These are phyloP conservation scores for Musa balbisiana DNA, from an alignment of 202 grass and related monocot species.

Conservation along the genomic window DNA sequence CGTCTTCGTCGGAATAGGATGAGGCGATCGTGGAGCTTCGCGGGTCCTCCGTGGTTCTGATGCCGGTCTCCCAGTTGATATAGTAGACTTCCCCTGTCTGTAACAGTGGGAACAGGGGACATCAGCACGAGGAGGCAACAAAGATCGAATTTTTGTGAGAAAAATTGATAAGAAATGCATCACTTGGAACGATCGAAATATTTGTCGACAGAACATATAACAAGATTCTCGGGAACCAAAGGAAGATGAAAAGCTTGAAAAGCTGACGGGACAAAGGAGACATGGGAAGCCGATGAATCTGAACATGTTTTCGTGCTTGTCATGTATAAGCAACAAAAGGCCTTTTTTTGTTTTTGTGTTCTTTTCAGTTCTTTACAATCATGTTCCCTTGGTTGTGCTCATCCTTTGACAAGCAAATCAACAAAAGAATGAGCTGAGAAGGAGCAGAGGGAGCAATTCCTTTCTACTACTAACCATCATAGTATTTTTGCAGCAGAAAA, in stretches of 20 bases:
- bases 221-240: too few species aligned
- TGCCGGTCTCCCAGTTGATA: conserved; percentile 89
- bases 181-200: not conserved
- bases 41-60: conserved; percentile 70
- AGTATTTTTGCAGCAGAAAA: not conserved
- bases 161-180: not conserved
- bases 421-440: not conserved
- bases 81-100: conserved; percentile 97
- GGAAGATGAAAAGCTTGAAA: too few species aligned
- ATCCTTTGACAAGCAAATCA: not conserved
- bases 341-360: too few species aligned
- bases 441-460: not conserved
- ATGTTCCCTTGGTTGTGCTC: not conserved
- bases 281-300: too few species aligned
- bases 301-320: too few species aligned
- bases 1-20: conserved; percentile 13
- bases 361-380: too few species aligned
- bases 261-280: too few species aligned
- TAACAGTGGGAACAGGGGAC: conserved; percentile 1
- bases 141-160: conserved; percentile 14
- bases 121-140: not conserved
- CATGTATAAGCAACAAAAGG: too few species aligned
- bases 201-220: not conserved
- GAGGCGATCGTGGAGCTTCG: conserved; percentile 19
- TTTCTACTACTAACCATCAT: not conserved